phyloP scores from a whole-genome alignment of 2,329 filamentous ascomycete genomes.

The Colletotrichum destructivum region DNA sequence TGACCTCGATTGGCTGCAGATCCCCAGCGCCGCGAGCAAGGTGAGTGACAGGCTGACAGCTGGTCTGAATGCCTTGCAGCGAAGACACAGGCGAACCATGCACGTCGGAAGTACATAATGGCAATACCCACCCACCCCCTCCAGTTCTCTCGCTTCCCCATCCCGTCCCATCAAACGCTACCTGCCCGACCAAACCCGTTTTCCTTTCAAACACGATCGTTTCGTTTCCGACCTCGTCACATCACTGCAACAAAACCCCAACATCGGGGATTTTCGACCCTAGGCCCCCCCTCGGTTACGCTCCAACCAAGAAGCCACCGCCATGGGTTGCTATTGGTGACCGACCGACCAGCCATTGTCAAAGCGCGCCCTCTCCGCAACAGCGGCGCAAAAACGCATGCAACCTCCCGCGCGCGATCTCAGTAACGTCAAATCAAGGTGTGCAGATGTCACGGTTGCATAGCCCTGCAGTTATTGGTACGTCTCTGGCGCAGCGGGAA shows the following conservation, averaged over 20 bases:
- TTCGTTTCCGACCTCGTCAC: background rate
- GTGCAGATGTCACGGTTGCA: slow-evolving; percentile 20
- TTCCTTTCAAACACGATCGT: background rate
- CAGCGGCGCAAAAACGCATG: slow-evolving; percentile 7
- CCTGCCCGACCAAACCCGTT: background rate
- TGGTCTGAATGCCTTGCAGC: background rate
- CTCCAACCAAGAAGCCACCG: slow-evolving; percentile 8
- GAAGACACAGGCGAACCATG: background rate
- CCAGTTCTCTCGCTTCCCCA: background rate
- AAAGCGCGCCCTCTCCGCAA: slow-evolving; percentile 13
- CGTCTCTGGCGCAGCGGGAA: background rate
- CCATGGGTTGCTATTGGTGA: slow-evolving; percentile 18
- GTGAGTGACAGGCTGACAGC: too few relatives aligned
- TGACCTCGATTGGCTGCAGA: background rate
- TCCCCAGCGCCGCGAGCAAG: background rate
- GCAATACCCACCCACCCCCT: background rate
- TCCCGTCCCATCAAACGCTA: background rate
- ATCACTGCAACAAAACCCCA: slow-evolving; percentile 1
- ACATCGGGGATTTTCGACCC: slow-evolving; percentile 11
- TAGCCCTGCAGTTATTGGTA: background rate
- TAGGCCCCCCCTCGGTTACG: background rate
- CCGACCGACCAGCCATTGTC: background rate
- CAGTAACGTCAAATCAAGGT: background rate
- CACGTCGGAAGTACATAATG: background rate
- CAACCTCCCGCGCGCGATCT: slow-evolving; percentile 10